Evolutionary conservation across 257 asterid genomes (phyloP).

Genomic region (Nicotiana attenuata): DNA sequence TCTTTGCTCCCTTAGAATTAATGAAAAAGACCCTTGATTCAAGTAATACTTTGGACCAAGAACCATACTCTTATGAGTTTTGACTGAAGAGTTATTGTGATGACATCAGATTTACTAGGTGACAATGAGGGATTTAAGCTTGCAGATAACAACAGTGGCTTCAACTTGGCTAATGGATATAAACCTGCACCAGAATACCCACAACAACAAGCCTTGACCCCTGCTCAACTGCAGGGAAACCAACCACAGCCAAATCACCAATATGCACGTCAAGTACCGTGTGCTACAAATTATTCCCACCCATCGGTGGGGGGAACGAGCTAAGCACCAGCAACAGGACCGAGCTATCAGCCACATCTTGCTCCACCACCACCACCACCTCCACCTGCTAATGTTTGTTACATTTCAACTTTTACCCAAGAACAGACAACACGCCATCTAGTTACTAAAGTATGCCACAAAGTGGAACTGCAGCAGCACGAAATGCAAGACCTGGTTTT

Average conservation of each 20-base stretch:
- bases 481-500: slow-evolving; percentile 41
- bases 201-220: slow-evolving; percentile 19
- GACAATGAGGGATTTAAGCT: slow-evolving; percentile 41
- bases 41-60: neutral
- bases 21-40: neutral
- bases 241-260: slow-evolving; percentile 24
- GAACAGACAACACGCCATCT: slow-evolving; percentile 28
- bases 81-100: neutral
- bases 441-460: slow-evolving; percentile 50
- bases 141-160: slow-evolving; percentile 23
- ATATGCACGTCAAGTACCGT: slow-evolving; percentile 27
- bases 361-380: slow-evolving; percentile 41
- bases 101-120: slow-evolving; percentile 28
- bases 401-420: slow-evolving; percentile 41
- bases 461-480: slow-evolving; percentile 41
- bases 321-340: slow-evolving; percentile 18
- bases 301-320: slow-evolving; percentile 16
- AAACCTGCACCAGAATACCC: slow-evolving; percentile 26
- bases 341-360: slow-evolving; percentile 30
- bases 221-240: slow-evolving; percentile 23
- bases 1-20: too few relatives aligned
- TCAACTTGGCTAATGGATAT: slow-evolving; percentile 26
- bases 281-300: slow-evolving; percentile 35
- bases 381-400: slow-evolving; percentile 54
- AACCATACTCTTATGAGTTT: neutral